A percentile compares a stretch with the other conserved stretches of the same genome.
Evolutionary conservation across 371 early-diverging fungal genomes (phyloP).

Genomic region (Parasitella parasitica): DNA sequence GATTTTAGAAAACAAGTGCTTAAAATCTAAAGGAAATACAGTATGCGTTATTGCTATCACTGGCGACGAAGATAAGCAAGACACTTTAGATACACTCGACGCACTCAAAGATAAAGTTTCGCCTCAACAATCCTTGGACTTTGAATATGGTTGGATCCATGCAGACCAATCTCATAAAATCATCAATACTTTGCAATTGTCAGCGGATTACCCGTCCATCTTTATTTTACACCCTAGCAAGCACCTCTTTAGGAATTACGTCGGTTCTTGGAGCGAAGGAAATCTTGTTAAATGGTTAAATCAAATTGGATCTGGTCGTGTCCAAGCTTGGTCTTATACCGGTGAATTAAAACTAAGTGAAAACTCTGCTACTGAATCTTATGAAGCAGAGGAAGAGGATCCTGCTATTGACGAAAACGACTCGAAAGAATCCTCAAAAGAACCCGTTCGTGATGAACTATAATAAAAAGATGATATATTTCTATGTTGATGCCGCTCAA

Average conservation of each 20-base stretch:
- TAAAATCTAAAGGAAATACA: conserved; percentile 13
- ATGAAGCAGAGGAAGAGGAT: neutral
- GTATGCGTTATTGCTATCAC: conserved; percentile 65
- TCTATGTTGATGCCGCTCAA: no score
- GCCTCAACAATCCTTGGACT: conserved; percentile 17
- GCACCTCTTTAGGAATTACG: conserved; percentile 65
- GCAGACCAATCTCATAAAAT: conserved; percentile 56
- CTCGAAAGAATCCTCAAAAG: neutral
- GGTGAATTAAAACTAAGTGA: conserved; percentile 25
- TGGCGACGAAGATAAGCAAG: conserved; percentile 57
- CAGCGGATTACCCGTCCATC: conserved; percentile 68
- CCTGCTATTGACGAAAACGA: neutral
- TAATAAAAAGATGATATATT: no score
- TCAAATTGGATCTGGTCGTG: conserved; percentile 36
- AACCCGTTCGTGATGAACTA: conserved; percentile 27
- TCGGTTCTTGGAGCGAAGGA: conserved; percentile 70
- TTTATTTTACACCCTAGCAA: conserved; percentile 67
- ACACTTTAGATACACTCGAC: conserved; percentile 53
- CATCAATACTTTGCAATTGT: conserved; percentile 61
- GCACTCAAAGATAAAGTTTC: conserved; percentile 50
- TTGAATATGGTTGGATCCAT: conserved; percentile 70
- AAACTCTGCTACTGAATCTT: neutral
- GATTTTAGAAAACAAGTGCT: conserved; percentile 1
- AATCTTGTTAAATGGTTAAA: conserved; percentile 59
- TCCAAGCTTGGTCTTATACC: conserved; percentile 45